These are phyloP conservation scores for Shiraia sp. DNA, from an alignment of 2,329 filamentous ascomycete species.

Conservation along the genomic window DNA sequence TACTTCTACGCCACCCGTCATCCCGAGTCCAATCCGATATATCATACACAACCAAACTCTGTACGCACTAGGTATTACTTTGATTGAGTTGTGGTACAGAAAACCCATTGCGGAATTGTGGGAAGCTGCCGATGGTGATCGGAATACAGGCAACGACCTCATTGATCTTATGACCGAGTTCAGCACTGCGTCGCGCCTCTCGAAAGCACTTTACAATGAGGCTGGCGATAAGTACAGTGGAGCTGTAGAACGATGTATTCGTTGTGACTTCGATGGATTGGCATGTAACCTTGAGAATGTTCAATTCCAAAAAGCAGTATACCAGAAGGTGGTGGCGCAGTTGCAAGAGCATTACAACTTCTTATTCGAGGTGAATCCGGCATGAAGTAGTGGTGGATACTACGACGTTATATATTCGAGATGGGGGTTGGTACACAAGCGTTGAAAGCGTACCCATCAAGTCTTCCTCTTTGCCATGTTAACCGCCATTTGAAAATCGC, in stretches of 20 bases:
- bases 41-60: conserved; percentile 37
- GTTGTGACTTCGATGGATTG: conserved; percentile 35
- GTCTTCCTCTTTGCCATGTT: no score
- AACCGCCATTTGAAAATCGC: no score
- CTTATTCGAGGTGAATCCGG: no score
- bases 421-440: no score
- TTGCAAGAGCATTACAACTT: conserved; percentile 32
- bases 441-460: no score
- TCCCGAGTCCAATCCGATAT: no score
- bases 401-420: no score
- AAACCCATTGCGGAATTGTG: no score
- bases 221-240: conserved; percentile 35
- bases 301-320: conserved; percentile 34
- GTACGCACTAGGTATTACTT: no score
- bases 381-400: no score
- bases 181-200: conserved; percentile 25
- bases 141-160: conserved; percentile 2
- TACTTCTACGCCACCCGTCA: no score
- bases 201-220: conserved; percentile 30
- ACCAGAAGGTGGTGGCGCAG: conserved; percentile 31
- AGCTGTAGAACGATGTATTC: conserved; percentile 37
- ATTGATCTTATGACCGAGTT: conserved; percentile 26
- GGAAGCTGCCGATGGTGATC: conserved; percentile 10
- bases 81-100: no score
- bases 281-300: conserved; percentile 29